Percentiles rank a stretch among this genome's conserved stretches.
phyloP scores from a whole-genome alignment of 2,329 filamentous ascomycete genomes.

The Rosellinia necatrix region DNA sequence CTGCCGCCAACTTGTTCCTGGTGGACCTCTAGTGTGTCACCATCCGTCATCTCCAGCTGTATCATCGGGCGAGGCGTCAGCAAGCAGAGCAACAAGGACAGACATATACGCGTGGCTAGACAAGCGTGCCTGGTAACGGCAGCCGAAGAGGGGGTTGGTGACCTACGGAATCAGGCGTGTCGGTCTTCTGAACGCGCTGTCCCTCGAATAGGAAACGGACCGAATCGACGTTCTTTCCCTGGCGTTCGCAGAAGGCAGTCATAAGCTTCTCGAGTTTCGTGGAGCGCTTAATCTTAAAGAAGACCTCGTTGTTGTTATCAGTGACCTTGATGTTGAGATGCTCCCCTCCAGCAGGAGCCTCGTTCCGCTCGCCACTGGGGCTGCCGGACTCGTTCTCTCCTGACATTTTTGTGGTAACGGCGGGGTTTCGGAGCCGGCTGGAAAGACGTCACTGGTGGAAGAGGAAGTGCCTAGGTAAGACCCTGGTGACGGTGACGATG shows the following conservation, averaged over 20 bases:
- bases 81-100: not conserved
- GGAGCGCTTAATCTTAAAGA: conserved; percentile 99
- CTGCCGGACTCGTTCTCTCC: conserved; percentile 57
- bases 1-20: conserved; percentile 93
- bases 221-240: conserved; percentile 82
- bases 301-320: conserved; percentile 99
- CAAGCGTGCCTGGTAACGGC: not conserved
- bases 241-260: conserved; percentile 95
- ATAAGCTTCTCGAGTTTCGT: conserved; percentile 97
- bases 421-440: too few species aligned
- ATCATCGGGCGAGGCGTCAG: not conserved
- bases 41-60: conserved; percentile 95
- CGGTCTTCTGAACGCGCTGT: conserved; percentile 83
- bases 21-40: conserved; percentile 94
- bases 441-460: not conserved
- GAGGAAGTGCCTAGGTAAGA: not conserved
- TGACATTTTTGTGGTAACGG: conserved; percentile 47
- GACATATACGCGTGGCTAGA: not conserved
- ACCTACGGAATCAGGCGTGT: conserved; percentile 91
- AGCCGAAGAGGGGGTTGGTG: not conserved
- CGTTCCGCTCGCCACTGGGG: conserved; percentile 47
- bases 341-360: conserved; percentile 58
- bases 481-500: too few species aligned
- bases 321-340: conserved; percentile 99
- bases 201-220: conserved; percentile 97